Base-by-base conservation (phyloP, 768 basidiomycete species). In the Tylopilus subfusipes region DNA sequence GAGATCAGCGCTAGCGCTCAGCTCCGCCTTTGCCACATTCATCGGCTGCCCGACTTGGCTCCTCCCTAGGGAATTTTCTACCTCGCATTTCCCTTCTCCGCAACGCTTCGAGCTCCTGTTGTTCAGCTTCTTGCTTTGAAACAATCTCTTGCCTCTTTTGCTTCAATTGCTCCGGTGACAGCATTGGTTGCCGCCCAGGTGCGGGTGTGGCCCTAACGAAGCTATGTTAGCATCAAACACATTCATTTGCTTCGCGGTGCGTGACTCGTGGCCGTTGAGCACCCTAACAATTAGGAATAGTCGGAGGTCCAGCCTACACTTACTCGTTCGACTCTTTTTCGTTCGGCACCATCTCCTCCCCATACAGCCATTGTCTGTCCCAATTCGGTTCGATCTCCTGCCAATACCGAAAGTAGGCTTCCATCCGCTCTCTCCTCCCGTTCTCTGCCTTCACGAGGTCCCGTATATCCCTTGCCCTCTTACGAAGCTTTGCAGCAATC, bases 371-470 rank as follows among this genome's bases (percentile, higher is more conserved):
- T n/a, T 53, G 12, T 24, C 58, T 60, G 34, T 61, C 56, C 67
- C 70, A 67, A 5, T 5, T 45, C 2, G 61, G 58, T 13, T 60
- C 55, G 5, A 57, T 61, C 25, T 72, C 55, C 25, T 59, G 57
- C 67, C 71, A 72, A 31, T 68, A 62, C 29, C 53, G 50, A 34
- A 65, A 72, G 24, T 59, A 70, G 9, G 55, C 29, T 19, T 70
- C 62, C 59, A 72, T 63, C 14, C 70, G 54, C 42, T 62, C 62
- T 47, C 66, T 53, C 14, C 70, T 56, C 16, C 57, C 66, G 27
- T 14, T 52, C 51, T 70, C 66, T 0, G 58, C 64, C 44, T 61
- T 60, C 1, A 59, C 58, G 9, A 65, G 55, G 4, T 63, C 60
- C 11, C 68, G 64, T 24, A 63, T 38, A n/a, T 63, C 59, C 40